Evolutionary conservation across 2,329 filamentous ascomycete genomes (phyloP).

Genomic region (Tolypocladium inflatum): DNA sequence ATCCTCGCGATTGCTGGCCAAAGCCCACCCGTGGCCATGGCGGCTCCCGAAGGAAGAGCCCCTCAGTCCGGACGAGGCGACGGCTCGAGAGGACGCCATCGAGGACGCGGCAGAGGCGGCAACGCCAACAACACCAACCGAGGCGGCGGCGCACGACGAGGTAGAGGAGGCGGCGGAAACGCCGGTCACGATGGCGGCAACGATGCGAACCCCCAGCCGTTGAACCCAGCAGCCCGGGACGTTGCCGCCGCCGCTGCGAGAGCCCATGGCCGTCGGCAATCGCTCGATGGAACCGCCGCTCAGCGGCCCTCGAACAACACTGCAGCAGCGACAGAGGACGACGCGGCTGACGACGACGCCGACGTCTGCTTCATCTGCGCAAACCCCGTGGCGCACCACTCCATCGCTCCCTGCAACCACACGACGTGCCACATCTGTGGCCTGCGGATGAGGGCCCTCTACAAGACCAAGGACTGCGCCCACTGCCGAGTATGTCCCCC

Average conservation of each 20-base stretch:
- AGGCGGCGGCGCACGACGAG: constrained; percentile 21
- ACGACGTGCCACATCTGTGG: constrained; percentile 94
- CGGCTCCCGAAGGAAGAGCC: constrained; percentile 11
- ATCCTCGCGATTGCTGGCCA: neutral
- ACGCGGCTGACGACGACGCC: constrained; percentile 48
- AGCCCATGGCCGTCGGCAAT: constrained; percentile 10
- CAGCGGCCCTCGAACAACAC: constrained; percentile 11
- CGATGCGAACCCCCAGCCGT: constrained; percentile 3
- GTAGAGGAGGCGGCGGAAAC: constrained; percentile 10
- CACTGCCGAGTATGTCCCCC: constrained; percentile 68
- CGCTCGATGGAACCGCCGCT: constrained; percentile 6
- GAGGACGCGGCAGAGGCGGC: constrained; percentile 32
- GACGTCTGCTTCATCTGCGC: constrained; percentile 98
- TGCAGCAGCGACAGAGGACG: constrained; percentile 14
- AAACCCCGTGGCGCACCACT: constrained; percentile 76
- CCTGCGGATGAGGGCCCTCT: constrained; percentile 80
- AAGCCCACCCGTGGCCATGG: constrained; percentile 4
- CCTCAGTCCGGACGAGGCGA: constrained; percentile 16
- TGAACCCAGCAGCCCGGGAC: constrained; percentile 20
- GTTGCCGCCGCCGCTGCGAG: constrained; percentile 23
- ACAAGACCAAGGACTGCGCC: constrained; percentile 94
- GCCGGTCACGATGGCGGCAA: constrained; percentile 6
- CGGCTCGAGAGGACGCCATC: constrained; percentile 27
- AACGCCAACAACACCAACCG: constrained; percentile 3
- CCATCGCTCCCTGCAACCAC: constrained; percentile 91